Conservation (phyloP, 371 early-diverging fungal species). For the Massospora cicadina region DNA sequence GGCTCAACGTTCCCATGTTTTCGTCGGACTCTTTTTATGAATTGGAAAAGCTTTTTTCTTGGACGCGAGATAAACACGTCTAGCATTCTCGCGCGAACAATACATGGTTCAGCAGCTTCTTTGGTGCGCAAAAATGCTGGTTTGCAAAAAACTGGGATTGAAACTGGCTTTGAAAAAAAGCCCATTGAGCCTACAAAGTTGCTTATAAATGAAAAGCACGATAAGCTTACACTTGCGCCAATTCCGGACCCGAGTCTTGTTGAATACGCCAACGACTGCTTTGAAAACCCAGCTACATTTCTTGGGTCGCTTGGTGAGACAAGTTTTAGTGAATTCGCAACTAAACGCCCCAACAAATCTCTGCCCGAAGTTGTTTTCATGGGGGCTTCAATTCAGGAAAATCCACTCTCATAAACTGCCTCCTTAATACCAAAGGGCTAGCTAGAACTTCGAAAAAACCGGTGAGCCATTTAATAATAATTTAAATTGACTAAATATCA, state of each 20-base stretch:
- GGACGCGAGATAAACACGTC: too few species aligned
- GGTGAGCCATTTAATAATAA: neutral
- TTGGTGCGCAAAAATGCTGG: too few species aligned
- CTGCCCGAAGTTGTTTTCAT: conserved; percentile 4
- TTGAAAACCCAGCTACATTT: conserved; percentile 6
- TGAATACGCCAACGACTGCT: neutral
- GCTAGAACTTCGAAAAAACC: conserved; percentile 10
- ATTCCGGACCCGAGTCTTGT: conserved; percentile 1
- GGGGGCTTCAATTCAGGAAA: conserved; percentile 8
- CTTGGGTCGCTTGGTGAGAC: neutral
- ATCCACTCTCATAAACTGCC: conserved; percentile 4
- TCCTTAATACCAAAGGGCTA: neutral
- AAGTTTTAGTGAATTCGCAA: neutral
- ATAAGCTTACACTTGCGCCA: neutral
- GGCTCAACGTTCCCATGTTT: too few species aligned
- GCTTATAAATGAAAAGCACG: neutral
- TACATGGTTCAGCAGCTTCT: too few species aligned
- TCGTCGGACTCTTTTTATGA: too few species aligned
- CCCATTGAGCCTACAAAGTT: neutral
- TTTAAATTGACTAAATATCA: conserved; percentile 10
- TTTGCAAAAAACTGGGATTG: too few species aligned
- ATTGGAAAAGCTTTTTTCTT: too few species aligned
- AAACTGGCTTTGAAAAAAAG: neutral
- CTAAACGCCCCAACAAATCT: neutral
- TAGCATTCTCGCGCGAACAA: too few species aligned